Conservation (phyloP, 2,329 filamentous ascomycete genomes). For the Alternaria atra region DNA sequence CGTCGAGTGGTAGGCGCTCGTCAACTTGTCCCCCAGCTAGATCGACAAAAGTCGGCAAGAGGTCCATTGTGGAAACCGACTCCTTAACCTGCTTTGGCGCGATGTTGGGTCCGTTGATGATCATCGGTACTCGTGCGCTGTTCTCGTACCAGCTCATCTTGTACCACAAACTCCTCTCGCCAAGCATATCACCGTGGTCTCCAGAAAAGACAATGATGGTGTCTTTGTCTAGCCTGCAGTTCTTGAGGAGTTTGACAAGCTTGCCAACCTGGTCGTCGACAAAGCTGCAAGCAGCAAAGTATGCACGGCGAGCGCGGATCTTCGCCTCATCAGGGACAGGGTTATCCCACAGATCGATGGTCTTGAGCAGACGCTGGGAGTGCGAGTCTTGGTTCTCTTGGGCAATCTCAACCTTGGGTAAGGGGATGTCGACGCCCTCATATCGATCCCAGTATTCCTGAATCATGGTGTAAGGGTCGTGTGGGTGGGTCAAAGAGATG, state of each 20-base stretch:
- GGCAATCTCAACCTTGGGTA: slow-evolving; percentile 80
- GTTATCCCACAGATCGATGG: slow-evolving; percentile 85
- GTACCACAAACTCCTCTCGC: slow-evolving; percentile 91
- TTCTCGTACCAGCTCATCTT: slow-evolving; percentile 98
- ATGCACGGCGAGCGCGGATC: slow-evolving; percentile 83
- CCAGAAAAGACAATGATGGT: slow-evolving; percentile 93
- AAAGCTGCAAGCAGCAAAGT: slow-evolving; percentile 93
- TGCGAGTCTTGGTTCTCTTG: slow-evolving; percentile 86
- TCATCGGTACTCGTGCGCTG: slow-evolving; percentile 86
- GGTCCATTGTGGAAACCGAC: slow-evolving; percentile 90
- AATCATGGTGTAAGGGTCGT: slow-evolving; percentile 94
- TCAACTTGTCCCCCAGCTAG: slow-evolving; percentile 76
- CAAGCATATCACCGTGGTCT: slow-evolving; percentile 95
- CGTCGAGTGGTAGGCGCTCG: slow-evolving; percentile 82
- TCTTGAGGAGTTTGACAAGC: slow-evolving; percentile 78
- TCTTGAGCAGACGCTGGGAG: slow-evolving; percentile 84
- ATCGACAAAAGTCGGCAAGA: slow-evolving; percentile 88
- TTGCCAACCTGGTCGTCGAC: slow-evolving; percentile 92
- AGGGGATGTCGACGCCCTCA: slow-evolving; percentile 84
- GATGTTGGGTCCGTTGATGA: slow-evolving; percentile 83
- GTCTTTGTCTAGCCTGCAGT: slow-evolving; percentile 81
- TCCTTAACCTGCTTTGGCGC: slow-evolving; percentile 77
- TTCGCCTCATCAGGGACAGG: slow-evolving; percentile 86
- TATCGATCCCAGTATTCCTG: slow-evolving; percentile 94
- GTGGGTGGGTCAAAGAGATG: slow-evolving; percentile 91